Conservation (phyloP, 331 rosid species). For the Phaseolus coccineus region DNA sequence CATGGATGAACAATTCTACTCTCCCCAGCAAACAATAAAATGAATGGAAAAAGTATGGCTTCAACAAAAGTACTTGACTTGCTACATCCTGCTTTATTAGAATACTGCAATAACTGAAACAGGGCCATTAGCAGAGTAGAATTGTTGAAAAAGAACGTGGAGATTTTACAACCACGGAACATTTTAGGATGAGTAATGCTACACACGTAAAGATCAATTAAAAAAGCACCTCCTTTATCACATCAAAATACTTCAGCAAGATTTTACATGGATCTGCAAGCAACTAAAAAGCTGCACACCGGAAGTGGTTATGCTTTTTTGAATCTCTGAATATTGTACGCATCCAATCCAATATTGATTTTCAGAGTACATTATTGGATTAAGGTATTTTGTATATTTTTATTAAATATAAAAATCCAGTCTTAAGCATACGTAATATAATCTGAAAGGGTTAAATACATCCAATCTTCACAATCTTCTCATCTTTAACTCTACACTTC, state of each 20-base stretch:
- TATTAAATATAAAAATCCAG: background rate
- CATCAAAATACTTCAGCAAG: background rate
- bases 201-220: background rate
- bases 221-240: constrained; percentile 3
- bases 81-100: constrained; percentile 51
- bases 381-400: background rate
- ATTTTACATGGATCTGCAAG: constrained; percentile 18
- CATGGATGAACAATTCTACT: constrained; percentile 43
- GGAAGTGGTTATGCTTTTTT: background rate
- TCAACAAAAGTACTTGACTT: constrained; percentile 71
- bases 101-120: constrained; percentile 54
- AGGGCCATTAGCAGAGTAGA: constrained; percentile 36
- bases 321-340: background rate
- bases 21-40: constrained; percentile 57
- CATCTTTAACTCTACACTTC: constrained; percentile 7
- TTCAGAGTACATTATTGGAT: constrained; percentile 16
- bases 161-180: constrained; percentile 4
- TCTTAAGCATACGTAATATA: constrained; percentile 7
- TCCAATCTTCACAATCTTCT: constrained; percentile 8
- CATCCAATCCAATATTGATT: background rate
- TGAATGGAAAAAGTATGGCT: constrained; percentile 71
- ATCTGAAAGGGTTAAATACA: background rate
- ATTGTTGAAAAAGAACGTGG: background rate
- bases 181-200: background rate
- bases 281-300: constrained; percentile 3